Evolutionary conservation across 805 yeast genomes (phyloP), one percentile per base, ranked within the genome.

Genomic region (Jamesozyma spencerorum): DNA sequence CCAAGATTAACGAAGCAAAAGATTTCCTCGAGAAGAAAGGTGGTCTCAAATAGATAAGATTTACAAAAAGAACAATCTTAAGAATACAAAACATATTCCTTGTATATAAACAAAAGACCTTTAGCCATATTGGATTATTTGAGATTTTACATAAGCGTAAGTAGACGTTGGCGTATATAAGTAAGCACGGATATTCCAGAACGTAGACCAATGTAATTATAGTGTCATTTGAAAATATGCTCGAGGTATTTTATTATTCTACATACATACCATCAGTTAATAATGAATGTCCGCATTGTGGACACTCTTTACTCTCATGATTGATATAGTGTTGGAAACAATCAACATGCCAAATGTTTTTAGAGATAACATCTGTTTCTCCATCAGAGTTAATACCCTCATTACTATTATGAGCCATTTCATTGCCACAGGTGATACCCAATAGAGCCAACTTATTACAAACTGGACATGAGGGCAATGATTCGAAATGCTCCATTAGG

Each of bases 1-100:
- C 94, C 37, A 87, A 87, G 69, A 85, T 87, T 49, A 87, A 87
- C 60, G 95, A 87, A 66, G 95, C 97, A 30, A 81, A 82, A 57
- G 86, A 81, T 39, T 60, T 57, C 34, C 42, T 61, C 34, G 58
- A 58, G 38, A 60, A 60, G 44, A 57, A 55, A 36, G 64, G 58
- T 31, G 26, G 35, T 12, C 32, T 45, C 11, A 36, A 22, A 22
- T 22, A 22, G 40, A 15, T 13, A 11, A 10, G 32, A 17, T n/a
- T 6, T 31, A 28, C 34, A 27, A 11, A 20, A 18, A 17, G 24
- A 26, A 22, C 10, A 6, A 22, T 22, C 26, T 14, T 19, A 20
- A 24, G 15, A 27, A 27, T 32, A 26, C 10, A 22, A 7, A 10
- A 22, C 26, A 22, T 22, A 22, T 22, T 22, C 26, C 26, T 10